These are phyloP conservation scores for Senna tora DNA, from an alignment of 306 rosid genomes.

Conservation along the genomic window DNA sequence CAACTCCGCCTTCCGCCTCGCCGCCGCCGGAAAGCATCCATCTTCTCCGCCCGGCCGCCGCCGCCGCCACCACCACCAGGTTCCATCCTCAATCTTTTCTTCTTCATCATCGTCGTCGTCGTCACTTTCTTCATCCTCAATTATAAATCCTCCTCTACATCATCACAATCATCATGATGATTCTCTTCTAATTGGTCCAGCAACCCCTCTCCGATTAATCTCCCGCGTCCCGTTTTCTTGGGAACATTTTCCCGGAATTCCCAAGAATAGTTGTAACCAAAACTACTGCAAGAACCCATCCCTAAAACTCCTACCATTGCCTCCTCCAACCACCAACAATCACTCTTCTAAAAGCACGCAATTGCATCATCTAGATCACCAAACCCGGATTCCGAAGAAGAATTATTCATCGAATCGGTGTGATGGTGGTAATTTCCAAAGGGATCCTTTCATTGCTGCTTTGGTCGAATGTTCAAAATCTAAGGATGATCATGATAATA, in stretches of 20 bases:
- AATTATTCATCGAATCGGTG: background rate
- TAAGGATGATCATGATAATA: constrained; percentile 37
- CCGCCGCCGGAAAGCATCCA: constrained; percentile 38
- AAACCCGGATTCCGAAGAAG: constrained; percentile 37
- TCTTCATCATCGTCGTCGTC: constrained; percentile 50
- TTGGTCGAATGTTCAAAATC: constrained; percentile 79
- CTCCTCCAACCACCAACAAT: constrained; percentile 55
- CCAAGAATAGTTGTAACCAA: constrained; percentile 62
- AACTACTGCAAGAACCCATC: constrained; percentile 55
- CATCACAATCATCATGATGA: constrained; percentile 55
- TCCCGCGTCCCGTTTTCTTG: constrained; percentile 98
- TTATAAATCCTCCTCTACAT: too few relatives aligned
- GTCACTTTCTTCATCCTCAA: constrained; percentile 43
- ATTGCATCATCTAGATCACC: constrained; percentile 45
- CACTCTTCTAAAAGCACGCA: too few relatives aligned
- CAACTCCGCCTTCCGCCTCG: constrained; percentile 28
- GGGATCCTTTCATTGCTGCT: constrained; percentile 91
- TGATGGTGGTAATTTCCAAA: constrained; percentile 31
- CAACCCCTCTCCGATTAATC: constrained; percentile 52
- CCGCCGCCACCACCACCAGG: too few relatives aligned
- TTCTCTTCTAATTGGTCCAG: constrained; percentile 48
- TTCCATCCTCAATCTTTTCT: constrained; percentile 60
- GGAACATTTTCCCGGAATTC: constrained; percentile 93
- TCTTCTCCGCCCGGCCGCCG: too few relatives aligned
- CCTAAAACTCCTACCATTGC: constrained; percentile 60